These are phyloP conservation scores for Euphorbia pulcherrima DNA, from an alignment of 345 rosid genomes.

Conservation along the genomic window DNA sequence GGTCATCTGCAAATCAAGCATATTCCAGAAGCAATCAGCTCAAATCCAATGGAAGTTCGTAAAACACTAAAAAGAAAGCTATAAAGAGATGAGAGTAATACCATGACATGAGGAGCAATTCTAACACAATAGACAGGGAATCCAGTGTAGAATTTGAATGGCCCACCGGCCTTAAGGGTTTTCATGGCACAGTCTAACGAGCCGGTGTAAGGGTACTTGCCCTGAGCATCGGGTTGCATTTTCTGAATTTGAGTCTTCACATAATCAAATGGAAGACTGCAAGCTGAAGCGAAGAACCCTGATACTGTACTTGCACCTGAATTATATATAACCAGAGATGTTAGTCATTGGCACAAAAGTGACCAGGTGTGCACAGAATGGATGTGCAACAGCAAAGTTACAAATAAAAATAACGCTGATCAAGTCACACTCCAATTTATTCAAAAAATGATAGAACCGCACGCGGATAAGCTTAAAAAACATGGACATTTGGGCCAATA, in stretches of 20 bases:
- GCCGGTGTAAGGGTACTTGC: slow-evolving; percentile 87
- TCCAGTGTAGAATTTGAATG: slow-evolving; percentile 85
- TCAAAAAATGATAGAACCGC: background rate
- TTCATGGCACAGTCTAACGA: slow-evolving; percentile 78
- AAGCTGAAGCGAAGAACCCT: slow-evolving; percentile 88
- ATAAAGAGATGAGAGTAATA: slow-evolving; percentile 26
- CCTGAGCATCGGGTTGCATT: slow-evolving; percentile 96
- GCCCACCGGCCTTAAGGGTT: slow-evolving; percentile 86
- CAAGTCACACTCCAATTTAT: background rate
- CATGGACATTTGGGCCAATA: too few relatives aligned
- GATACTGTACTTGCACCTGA: slow-evolving; percentile 91
- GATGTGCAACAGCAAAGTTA: background rate
- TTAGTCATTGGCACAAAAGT: background rate
- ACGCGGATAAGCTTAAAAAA: background rate
- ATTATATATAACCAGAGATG: background rate
- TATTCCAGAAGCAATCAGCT: slow-evolving; percentile 11
- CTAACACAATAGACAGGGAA: slow-evolving; percentile 94
- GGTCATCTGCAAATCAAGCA: slow-evolving; percentile 67
- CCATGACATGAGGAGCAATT: slow-evolving; percentile 99
- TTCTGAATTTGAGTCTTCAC: slow-evolving; percentile 99
- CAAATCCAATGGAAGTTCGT: too few relatives aligned
- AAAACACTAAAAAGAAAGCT: background rate
- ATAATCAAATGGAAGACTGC: slow-evolving; percentile 92
- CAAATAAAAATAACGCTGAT: background rate
- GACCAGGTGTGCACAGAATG: background rate